A percentile compares a stretch with the other conserved stretches of the same genome.
Conservation (phyloP, 257 asterid species). For the Dorcoceras hygrometricum region DNA sequence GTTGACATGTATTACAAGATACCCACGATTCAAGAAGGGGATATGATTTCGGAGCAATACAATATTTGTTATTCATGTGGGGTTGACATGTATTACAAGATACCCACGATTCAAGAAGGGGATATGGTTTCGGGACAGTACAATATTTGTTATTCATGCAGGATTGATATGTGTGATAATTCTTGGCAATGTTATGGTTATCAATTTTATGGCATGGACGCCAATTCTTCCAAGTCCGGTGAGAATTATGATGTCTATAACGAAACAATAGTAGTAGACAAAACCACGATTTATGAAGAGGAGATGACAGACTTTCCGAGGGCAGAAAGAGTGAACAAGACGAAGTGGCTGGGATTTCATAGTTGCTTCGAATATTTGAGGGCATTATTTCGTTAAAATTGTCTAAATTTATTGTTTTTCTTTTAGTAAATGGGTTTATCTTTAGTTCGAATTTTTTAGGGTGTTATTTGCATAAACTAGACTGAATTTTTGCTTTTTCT, state of each 20-base stretch:
- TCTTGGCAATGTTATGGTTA: background rate
- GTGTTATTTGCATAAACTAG: background rate
- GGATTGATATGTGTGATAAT: background rate
- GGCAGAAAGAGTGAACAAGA: slow-evolving; percentile 15
- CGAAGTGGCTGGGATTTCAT: background rate
- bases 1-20: too few species aligned
- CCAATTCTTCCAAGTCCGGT: background rate
- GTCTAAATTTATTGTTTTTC: background rate
- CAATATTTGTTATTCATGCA: too few species aligned
- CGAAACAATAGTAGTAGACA: background rate
- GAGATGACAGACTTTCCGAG: slow-evolving; percentile 5
- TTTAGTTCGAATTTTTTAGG: background rate
- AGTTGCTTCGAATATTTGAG: slow-evolving; percentile 22
- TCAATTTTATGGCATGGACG: background rate
- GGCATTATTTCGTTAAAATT: background rate
- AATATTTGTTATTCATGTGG: too few species aligned
- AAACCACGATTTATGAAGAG: background rate
- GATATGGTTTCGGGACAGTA: slow-evolving; percentile 1
- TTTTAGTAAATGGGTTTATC: background rate
- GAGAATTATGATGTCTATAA: too few species aligned
- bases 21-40: too few species aligned
- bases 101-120: too few species aligned
- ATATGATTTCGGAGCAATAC: background rate
- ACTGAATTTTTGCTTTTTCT: background rate
- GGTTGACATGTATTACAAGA: too few species aligned